Evolutionary conservation across 148 eudicot species (phyloP).

Genomic region (Polygonum aviculare): DNA sequence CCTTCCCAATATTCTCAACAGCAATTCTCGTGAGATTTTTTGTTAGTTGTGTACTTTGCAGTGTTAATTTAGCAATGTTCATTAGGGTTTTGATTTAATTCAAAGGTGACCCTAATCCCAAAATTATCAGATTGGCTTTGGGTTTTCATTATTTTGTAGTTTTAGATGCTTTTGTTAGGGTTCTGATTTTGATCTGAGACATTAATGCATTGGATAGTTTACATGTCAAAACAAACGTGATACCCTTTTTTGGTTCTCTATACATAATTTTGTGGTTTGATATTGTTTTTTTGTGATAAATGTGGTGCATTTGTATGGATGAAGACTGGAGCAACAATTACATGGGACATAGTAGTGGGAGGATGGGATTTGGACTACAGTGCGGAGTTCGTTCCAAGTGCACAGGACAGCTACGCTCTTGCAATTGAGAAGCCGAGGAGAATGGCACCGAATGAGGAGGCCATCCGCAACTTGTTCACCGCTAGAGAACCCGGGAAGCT

Average conservation of each 20-base stretch:
- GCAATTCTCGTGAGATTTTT: background rate
- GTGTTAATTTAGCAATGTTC: no score
- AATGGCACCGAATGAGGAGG: slow-evolving; percentile 41
- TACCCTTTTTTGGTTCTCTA: no score
- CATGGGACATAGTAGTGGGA: slow-evolving; percentile 95
- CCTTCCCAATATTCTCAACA: background rate
- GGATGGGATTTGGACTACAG: slow-evolving; percentile 93
- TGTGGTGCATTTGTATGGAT: background rate
- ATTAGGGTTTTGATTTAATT: no score
- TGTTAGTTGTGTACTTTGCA: background rate
- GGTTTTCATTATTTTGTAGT: no score
- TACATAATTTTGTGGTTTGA: no score
- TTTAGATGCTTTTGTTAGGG: no score
- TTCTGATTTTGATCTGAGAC: no score
- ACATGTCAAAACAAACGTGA: no score
- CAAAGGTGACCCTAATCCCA: no score
- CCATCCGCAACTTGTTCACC: slow-evolving; percentile 60
- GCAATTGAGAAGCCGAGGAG: slow-evolving; percentile 63
- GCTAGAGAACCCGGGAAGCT: slow-evolving; percentile 66
- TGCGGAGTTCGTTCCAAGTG: slow-evolving; percentile 69
- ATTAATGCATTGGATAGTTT: no score
- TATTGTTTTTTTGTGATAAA: no score
- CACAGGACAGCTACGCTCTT: slow-evolving; percentile 63
- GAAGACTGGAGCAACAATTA: slow-evolving; percentile 76
- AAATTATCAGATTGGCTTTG: no score